Base-by-base conservation (phyloP, 2,329 filamentous ascomycete genomes). In the Orbilia ellipsospora region DNA sequence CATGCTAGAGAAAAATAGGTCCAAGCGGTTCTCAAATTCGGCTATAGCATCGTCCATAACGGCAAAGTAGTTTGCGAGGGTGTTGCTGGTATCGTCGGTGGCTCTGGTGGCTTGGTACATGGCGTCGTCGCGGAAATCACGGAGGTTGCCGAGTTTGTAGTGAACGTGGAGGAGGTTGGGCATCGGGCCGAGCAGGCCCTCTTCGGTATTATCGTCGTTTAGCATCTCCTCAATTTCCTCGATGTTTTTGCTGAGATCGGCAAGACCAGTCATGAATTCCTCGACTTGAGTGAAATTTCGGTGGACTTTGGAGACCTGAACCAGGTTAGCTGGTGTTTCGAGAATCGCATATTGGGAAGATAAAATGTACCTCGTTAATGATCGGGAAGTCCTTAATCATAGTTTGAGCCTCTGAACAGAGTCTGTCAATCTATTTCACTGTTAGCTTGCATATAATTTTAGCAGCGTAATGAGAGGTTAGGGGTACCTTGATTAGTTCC, bases 371-470 rank as follows among this genome's bases (percentile, higher is more conserved):
- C 76, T 92, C 85, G 82, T 96, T 95, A 85, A 96, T 95, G 81
- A 93, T 92, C 42, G 91, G 90, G 83, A 99, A 98, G 85, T 99
- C 95, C 81, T 92, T 90, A 80, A 99, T 97, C 89, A 97, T 97
- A 82, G 92, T 93, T 85, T 98, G 94, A 65, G 94, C 94, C 83
- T 99, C 96, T 77, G 94, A 93, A 84, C 95, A 99, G 78, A 99
- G 88, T 84, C 92, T 93, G 85, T 99, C 95, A 80, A 99, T 98
- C 78, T 70, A 36, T 16, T 16, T 40, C 8, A 16, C n/a, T 77
- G 23, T 51, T 36, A 62, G 57, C 50, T 55, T 69, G 40, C 31
- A 12, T 23, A 15, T 16, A 40, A 44, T 56, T 10, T 16, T 23
- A 73, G 51, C 50, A 18, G n/a, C 8, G 0, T 5, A 52, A 16